Base-by-base conservation (phyloP, 208 protist genomes). In the Strigomonas culicis region DNA sequence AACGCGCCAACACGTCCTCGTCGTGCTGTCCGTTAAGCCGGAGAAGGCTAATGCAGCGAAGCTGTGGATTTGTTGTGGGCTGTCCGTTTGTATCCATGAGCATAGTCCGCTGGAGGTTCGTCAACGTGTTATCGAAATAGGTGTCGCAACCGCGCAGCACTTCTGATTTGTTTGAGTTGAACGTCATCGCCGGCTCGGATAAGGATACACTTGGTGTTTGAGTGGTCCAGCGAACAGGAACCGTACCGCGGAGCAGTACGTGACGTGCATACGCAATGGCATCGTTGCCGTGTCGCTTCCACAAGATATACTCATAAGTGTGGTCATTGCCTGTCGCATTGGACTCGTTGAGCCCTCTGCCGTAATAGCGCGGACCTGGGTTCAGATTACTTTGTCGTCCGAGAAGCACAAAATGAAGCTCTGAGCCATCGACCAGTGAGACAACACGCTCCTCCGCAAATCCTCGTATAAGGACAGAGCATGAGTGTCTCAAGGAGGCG, bases 321-420 rank as follows among this genome's bases (percentile, higher is more conserved):
- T 95, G 84, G 30, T 95, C 90, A 60, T 95, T 95, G 55, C 90
- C 90, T n/a, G 74, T 84, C 0, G 79, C 90, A 58, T 85, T 81
- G 24, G 59, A 71, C 1, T 60, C 74, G 67, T 95, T 95, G 0
- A 95, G 79, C 10, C 90, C 90, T 15, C 90, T 74, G 27, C 90
- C 84, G 39, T 88, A 68, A 61, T 92, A 95, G 4, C 90, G 77
- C 2, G 90, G 90, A 0, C 86, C 90, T 0, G 90, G 90, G 68
- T 95, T 95, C 22, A 84, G 51, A 66, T 88, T 76, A 63, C 80
- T 93, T 63, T 95, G 86, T 11, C 82, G 59, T 13, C 90, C 90
- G 8, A 91, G 47, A 0, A 95, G 73, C 41, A 92, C 46, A 0
- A 92, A 30, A 66, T 88, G 82, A 25, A 95, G 71, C 52, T 80